A percentile compares a stretch with the other conserved stretches of the same genome.
phyloP scores from a whole-genome alignment of 257 asterid genomes.

The Striga asiatica region DNA sequence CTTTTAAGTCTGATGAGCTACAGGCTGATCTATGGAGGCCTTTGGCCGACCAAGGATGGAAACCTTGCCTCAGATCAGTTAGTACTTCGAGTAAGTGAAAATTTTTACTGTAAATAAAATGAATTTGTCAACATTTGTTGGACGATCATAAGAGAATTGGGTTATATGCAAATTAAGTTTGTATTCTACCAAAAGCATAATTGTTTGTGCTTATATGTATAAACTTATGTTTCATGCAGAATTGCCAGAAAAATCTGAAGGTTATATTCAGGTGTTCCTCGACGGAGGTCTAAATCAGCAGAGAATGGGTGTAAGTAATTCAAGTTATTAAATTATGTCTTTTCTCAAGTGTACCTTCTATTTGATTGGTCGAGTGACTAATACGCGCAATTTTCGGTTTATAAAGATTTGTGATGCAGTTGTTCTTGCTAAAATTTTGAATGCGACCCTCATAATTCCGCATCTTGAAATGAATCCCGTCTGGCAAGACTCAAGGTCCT shows the following conservation, averaged over 20 bases:
- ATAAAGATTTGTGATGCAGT: constrained; percentile 86
- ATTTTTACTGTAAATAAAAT: not conserved
- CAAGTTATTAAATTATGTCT: not conserved
- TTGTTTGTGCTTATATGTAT: too few species aligned
- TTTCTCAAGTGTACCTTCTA: not conserved
- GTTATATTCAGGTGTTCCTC: constrained; percentile 87
- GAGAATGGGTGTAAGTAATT: constrained; percentile 81
- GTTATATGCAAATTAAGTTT: not conserved
- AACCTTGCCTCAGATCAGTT: constrained; percentile 30
- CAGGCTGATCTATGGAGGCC: constrained; percentile 66
- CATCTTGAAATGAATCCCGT: constrained; percentile 90
- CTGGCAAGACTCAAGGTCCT: constrained; percentile 93
- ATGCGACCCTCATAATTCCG: constrained; percentile 90
- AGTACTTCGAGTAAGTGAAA: constrained; percentile 37
- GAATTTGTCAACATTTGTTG: not conserved
- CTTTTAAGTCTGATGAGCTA: constrained; percentile 37
- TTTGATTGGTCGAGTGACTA: constrained; percentile 10
- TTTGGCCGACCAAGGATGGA: constrained; percentile 60
- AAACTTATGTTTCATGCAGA: constrained; percentile 23
- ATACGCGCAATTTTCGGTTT: constrained; percentile 9
- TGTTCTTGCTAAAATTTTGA: constrained; percentile 88
- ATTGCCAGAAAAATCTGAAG: constrained; percentile 57
- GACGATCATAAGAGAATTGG: not conserved
- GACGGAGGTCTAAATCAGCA: constrained; percentile 99
- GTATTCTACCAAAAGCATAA: not conserved